Base-by-base conservation (phyloP, 495 filamentous ascomycete genomes). In the Hypoxylon lenormandii region DNA sequence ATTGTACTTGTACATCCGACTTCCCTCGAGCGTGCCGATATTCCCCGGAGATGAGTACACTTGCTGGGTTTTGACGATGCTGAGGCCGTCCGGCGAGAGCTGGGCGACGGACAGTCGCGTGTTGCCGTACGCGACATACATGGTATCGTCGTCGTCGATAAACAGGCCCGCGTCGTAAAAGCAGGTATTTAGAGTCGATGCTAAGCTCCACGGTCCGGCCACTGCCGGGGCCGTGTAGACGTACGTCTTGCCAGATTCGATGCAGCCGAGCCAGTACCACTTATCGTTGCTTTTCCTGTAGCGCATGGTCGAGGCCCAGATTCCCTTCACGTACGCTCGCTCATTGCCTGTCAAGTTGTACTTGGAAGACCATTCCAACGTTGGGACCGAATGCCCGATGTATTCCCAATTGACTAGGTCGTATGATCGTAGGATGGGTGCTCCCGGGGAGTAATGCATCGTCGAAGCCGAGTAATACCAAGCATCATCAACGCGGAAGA, bases 121-220 rank as follows among this genome's bases (percentile, higher is more conserved):
- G 75, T 80, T 40, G 77, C 79, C 87, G 60, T 87, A 85, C 1
- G 78, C 83, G 11, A 88, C 82, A 60, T 87, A 88, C 78, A 85
- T 82, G 8, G 70, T 82, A 42, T 84, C 84, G 64, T 87, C 80
- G 55, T 86, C 81, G 60, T 86, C 84, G 57, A 89, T 76, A 4
- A 87, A 70, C 5, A 89, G 66, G 4, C 86, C 85, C 37, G 72
- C 77, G 68, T 89, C 85, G 69, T 89, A 88, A 65, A 84, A 87
- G 73, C 85, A 89, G 3, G 58, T 78, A 5, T 72, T 46, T 4
- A 87, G 70, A 5, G 70, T 70, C 1, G 49, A 52, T 0, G 72
- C 72, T n/a, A 36, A 23, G 18, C 45, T 66, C 43, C 64, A 68
- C 5, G 80, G 72, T 4, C 81, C 82, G 0, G 74, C 74, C 2